Evolutionary conservation across 2,329 filamentous ascomycete genomes (phyloP), one percentile per base, ranked within the genome.

Genomic region (Aspergillus sp.): DNA sequence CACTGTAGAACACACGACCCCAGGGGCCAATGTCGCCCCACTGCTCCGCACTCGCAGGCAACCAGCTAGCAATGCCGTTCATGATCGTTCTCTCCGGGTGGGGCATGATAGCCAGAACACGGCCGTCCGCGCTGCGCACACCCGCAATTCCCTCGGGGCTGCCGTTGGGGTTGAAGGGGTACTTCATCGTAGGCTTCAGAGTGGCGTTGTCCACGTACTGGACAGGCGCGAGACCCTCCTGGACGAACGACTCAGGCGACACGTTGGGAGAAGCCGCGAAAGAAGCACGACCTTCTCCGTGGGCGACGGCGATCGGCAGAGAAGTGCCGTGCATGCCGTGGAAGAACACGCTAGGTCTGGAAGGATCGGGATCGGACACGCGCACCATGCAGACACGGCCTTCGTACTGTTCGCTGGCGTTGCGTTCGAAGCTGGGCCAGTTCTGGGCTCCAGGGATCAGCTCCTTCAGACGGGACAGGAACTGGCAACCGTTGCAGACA

Each of bases 401-500:
- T 76, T 97, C 92, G 73, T 96, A 97, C 74, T 96, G 92, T 70
- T 93, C 87, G 67, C 86, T 90, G 47, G 81, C 76, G 72, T 97
- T 97, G 54, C 88, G 81, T 53, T 93, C 88, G 72, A 97, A 97
- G 20, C 83, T 88, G 2, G 91, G 92, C 91, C 92, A 97, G 59
- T 83, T 77, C 48, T 78, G 71, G 0, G 91, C 85, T n/a, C 91
- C 92, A 1, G 91, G 92, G 58, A 97, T 95, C 49, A 96, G 78
- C 54, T 88, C 85, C 67, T 90, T 90, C 38, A 95, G 78, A 47
- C 91, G 85, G 5, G 88, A 88, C 38, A 97, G 78, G 84, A 97
- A 96, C 73, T 99, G 94, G 69, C 94, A 97, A 47, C 94, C 94
- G 70, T 99, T 99, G 81, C 94, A 97, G 31, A 97, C 91, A 63